Conservation (phyloP, 371 early-diverging fungal genomes). For the Syncephalastrum sp. region DNA sequence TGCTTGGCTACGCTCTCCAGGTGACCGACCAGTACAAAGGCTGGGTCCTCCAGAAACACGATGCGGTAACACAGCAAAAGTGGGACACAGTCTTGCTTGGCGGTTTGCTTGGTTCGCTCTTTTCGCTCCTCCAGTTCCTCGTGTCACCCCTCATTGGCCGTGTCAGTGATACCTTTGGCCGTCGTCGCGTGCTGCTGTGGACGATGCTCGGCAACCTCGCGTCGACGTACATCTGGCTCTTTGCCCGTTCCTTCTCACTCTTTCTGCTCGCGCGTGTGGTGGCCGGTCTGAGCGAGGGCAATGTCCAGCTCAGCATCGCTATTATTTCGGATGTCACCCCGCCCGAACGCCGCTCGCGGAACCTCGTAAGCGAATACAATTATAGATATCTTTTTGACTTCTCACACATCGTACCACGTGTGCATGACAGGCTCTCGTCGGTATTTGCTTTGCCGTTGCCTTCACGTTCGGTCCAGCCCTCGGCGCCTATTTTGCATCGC, state of each 20-base stretch:
- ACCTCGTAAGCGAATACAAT: slow-evolving; percentile 13
- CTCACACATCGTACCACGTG: background rate
- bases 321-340: slow-evolving; percentile 94
- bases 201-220: slow-evolving; percentile 92
- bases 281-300: slow-evolving; percentile 95
- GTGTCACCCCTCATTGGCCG: slow-evolving; percentile 86
- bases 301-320: slow-evolving; percentile 93
- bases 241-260: slow-evolving; percentile 75
- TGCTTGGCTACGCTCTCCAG: slow-evolving; percentile 33
- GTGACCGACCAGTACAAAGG: slow-evolving; percentile 40
- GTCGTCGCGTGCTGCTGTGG: slow-evolving; percentile 80
- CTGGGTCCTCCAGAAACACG: slow-evolving; percentile 17
- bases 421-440: slow-evolving; percentile 79
- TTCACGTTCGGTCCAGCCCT: slow-evolving; percentile 95
- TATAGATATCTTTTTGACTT: background rate
- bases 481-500: slow-evolving; percentile 87
- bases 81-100: slow-evolving; percentile 93
- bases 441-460: slow-evolving; percentile 94
- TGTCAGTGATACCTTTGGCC: slow-evolving; percentile 80
- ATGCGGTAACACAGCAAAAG: slow-evolving; percentile 25
- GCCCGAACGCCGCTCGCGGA: slow-evolving; percentile 70
- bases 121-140: slow-evolving; percentile 92
- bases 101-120: slow-evolving; percentile 91
- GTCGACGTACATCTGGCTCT: slow-evolving; percentile 87
- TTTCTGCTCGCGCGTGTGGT: slow-evolving; percentile 89